Conservation (phyloP, 179 eudicot species). For the Nepenthes alata region DNA sequence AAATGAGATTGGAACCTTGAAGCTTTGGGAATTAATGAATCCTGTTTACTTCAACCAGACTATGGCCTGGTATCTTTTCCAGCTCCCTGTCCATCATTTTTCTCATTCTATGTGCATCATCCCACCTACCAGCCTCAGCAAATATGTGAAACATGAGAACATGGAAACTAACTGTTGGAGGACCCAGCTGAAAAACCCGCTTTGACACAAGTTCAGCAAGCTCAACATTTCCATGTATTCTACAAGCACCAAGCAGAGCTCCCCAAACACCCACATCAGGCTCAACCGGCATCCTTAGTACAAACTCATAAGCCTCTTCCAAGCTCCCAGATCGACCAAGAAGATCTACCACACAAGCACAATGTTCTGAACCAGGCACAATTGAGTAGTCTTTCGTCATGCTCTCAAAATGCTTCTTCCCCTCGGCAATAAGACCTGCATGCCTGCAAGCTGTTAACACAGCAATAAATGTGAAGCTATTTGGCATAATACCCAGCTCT, state of each 20-base stretch:
- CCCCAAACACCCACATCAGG: constrained; percentile 7
- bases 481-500: constrained; percentile 6
- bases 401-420: constrained; percentile 1
- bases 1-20: too few species aligned
- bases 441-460: constrained; percentile 14
- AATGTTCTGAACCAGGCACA: constrained; percentile 9
- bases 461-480: constrained; percentile 10
- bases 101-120: constrained; percentile 3
- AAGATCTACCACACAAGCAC: constrained; percentile 11
- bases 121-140: constrained; percentile 12
- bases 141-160: constrained; percentile 8
- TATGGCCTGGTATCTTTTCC: too few species aligned
- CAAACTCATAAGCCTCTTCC: constrained; percentile 9
- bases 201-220: constrained; percentile 6
- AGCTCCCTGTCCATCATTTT: too few species aligned
- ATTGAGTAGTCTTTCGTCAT: constrained; percentile 7
- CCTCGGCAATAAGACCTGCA: constrained; percentile 9
- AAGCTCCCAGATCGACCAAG: constrained; percentile 17
- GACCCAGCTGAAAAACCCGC: constrained; percentile 1
- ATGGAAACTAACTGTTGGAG: neutral
- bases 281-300: neutral
- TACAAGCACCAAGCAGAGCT: constrained; percentile 9
- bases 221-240: neutral
- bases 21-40: too few species aligned
- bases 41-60: too few species aligned